Evolutionary conservation across 2,329 filamentous ascomycete genomes (phyloP).

Genomic region (Colletotrichum filicis): DNA sequence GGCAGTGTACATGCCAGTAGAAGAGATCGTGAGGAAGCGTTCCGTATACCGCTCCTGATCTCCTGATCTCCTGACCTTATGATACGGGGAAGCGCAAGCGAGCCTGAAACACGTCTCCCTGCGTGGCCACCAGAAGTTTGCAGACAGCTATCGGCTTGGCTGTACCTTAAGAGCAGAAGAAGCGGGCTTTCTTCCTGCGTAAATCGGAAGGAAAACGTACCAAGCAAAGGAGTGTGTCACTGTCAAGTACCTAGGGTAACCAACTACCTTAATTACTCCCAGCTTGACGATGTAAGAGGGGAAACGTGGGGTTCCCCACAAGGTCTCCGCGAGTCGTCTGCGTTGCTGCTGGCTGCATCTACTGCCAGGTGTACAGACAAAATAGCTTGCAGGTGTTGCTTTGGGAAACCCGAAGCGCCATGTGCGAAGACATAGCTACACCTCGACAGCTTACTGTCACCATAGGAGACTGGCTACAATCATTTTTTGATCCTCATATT

Average conservation of each 20-base stretch:
- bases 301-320: constrained; percentile 23
- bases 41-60: background rate
- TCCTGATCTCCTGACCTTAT: background rate
- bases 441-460: background rate
- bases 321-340: background rate
- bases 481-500: background rate
- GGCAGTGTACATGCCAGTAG: constrained; percentile 4
- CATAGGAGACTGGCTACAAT: background rate
- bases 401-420: constrained; percentile 12
- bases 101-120: background rate
- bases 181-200: background rate
- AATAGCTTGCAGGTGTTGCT: background rate
- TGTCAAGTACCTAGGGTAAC: no score
- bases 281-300: background rate
- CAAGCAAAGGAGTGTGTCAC: background rate
- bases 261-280: background rate
- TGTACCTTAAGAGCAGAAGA: no score
- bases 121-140: background rate
- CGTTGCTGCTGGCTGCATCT: background rate
- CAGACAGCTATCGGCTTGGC: no score
- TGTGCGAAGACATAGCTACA: background rate
- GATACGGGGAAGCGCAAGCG: constrained; percentile 15
- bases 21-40: background rate
- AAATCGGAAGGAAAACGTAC: background rate
- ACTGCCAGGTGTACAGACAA: background rate